Evolutionary conservation across 306 rosid genomes (phyloP).

Genomic region (Cucurbita argyrosperma): DNA sequence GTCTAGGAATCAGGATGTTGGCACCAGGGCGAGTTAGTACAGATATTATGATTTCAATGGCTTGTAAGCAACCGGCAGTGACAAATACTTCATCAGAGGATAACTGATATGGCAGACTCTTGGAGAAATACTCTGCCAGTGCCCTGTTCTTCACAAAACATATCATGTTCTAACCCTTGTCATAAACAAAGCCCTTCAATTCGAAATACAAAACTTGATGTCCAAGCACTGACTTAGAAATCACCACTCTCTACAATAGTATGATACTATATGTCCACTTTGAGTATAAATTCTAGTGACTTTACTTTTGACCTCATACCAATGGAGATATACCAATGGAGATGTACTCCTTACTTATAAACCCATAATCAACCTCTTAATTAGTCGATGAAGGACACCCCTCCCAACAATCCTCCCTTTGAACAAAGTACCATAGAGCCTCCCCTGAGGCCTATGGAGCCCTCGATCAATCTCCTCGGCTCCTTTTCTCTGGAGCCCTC

Average conservation of each 20-base stretch:
- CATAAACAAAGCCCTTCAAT: not conserved
- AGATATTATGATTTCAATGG: constrained; percentile 36
- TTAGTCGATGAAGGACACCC: not conserved
- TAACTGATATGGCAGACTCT: not conserved
- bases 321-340: too few relatives aligned
- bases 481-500: too few relatives aligned
- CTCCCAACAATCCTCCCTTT: too few relatives aligned
- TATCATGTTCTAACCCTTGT: not conserved
- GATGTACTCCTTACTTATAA: too few relatives aligned
- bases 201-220: not conserved
- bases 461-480: too few relatives aligned
- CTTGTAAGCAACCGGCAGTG: constrained; percentile 50
- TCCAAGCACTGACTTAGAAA: too few relatives aligned
- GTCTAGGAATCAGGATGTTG: constrained; percentile 59
- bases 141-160: constrained; percentile 2
- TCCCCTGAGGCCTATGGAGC: too few relatives aligned
- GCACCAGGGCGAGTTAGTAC: constrained; percentile 48
- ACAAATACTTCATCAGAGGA: constrained; percentile 22
- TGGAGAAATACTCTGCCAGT: constrained; percentile 11
- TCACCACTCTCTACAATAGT: too few relatives aligned
- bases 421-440: too few relatives aligned
- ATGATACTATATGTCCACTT: too few relatives aligned
- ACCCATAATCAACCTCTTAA: not conserved
- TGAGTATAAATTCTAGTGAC: too few relatives aligned
- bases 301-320: too few relatives aligned